Evolutionary conservation across 2,329 filamentous ascomycete species (phyloP).

Genomic region (Hypoxylon sp.): DNA sequence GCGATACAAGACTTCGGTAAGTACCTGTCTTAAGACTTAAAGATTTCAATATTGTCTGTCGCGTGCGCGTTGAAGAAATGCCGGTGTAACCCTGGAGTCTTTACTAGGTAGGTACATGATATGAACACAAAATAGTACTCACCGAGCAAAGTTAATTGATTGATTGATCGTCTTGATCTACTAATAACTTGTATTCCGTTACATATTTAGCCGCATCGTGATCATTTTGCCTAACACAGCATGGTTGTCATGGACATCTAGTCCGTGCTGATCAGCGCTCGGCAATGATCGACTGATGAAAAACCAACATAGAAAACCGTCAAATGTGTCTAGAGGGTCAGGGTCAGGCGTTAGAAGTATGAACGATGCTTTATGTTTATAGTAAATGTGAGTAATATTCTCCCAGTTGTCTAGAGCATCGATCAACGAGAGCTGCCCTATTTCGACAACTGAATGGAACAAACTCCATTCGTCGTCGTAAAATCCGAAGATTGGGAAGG

Average conservation of each 20-base stretch:
- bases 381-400: not conserved
- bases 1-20: too few species aligned
- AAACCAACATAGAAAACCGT: constrained; percentile 1
- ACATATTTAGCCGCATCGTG: constrained; percentile 33
- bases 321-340: constrained; percentile 9
- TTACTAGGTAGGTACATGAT: too few species aligned
- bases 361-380: not conserved
- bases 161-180: too few species aligned
- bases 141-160: too few species aligned
- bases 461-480: constrained; percentile 9
- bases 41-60: too few species aligned
- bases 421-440: constrained; percentile 2
- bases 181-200: constrained; percentile 3
- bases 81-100: too few species aligned
- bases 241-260: constrained; percentile 2
- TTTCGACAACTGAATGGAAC: constrained; percentile 3
- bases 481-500: constrained; percentile 3
- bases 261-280: constrained; percentile 19
- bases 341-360: constrained; percentile 2
- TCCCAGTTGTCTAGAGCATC: constrained; percentile 1
- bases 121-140: too few species aligned
- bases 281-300: constrained; percentile 12
- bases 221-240: constrained; percentile 24
- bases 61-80: too few species aligned
- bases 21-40: too few species aligned